Evolutionary conservation across 257 asterid species (phyloP).

Genomic region (Osmanthus fragrans): DNA sequence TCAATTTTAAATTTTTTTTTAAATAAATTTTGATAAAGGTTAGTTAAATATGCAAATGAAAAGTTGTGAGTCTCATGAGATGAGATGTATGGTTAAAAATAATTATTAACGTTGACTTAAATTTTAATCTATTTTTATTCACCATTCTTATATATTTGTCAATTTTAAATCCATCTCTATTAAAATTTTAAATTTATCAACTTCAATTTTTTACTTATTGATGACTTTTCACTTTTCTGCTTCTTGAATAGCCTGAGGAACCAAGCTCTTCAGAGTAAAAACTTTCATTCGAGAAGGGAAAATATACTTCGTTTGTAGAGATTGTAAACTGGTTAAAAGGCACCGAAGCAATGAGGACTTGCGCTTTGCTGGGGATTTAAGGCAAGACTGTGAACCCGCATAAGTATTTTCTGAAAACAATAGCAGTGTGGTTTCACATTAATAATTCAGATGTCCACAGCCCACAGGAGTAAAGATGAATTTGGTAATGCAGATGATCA

Average conservation of each 20-base stretch:
- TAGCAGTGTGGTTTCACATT: slow-evolving; percentile 21
- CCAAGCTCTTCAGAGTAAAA: slow-evolving; percentile 33
- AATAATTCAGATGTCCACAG: slow-evolving; percentile 35
- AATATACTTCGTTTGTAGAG: slow-evolving; percentile 34
- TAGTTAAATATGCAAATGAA: too few relatives aligned
- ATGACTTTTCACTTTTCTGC: slow-evolving; percentile 17
- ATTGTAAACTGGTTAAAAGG: slow-evolving; percentile 61
- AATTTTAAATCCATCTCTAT: too few relatives aligned
- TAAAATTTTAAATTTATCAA: too few relatives aligned
- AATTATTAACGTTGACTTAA: too few relatives aligned
- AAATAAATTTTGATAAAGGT: too few relatives aligned
- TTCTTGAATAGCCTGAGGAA: slow-evolving; percentile 36
- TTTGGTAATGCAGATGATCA: slow-evolving; percentile 29
- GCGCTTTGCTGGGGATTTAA: slow-evolving; percentile 38
- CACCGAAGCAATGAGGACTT: slow-evolving; percentile 31
- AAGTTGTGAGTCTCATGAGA: too few relatives aligned
- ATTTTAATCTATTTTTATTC: too few relatives aligned
- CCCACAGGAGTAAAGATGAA: slow-evolving; percentile 31
- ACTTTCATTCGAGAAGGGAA: slow-evolving; percentile 40
- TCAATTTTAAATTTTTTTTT: too few relatives aligned
- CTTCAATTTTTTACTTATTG: slow-evolving; percentile 8
- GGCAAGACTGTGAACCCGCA: slow-evolving; percentile 27
- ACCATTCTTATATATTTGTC: too few relatives aligned
- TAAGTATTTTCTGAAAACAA: slow-evolving; percentile 20
- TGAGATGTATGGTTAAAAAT: too few relatives aligned